Percentiles rank a stretch among this genome's conserved stretches.
Conservation (phyloP, 2,329 filamentous ascomycete genomes). For the Rhinocladiella similis region DNA sequence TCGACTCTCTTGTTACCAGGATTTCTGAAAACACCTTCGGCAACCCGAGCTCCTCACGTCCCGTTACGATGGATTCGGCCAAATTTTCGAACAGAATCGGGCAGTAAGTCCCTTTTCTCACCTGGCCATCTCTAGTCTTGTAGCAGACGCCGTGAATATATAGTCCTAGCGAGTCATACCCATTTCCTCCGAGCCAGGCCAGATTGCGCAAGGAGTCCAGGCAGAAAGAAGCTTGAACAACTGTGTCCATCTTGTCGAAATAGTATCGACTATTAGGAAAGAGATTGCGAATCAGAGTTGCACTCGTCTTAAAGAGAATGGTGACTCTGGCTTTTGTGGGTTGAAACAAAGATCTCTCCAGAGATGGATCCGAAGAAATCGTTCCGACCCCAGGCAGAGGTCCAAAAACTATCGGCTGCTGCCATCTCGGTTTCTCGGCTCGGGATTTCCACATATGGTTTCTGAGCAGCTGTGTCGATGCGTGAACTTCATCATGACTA, state of each 20-base stretch:
- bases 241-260: constrained; percentile 46
- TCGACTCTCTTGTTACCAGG: background rate
- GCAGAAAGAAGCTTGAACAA: constrained; percentile 48
- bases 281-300: constrained; percentile 51
- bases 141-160: constrained; percentile 65
- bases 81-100: constrained; percentile 60
- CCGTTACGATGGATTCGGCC: constrained; percentile 61
- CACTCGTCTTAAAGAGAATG: constrained; percentile 53
- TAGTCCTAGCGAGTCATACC: constrained; percentile 60
- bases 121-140: constrained; percentile 48
- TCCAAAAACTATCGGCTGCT: constrained; percentile 49
- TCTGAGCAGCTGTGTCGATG: constrained; percentile 52
- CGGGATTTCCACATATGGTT: constrained; percentile 48
- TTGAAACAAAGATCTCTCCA: constrained; percentile 50
- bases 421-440: constrained; percentile 50
- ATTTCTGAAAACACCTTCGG: background rate
- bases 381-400: constrained; percentile 50
- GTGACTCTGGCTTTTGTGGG: constrained; percentile 47
- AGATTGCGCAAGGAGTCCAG: constrained; percentile 50
- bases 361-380: constrained; percentile 52
- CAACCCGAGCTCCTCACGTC: constrained; percentile 49
- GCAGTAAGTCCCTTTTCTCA: constrained; percentile 55
- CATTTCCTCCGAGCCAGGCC: constrained; percentile 61
- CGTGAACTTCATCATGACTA: constrained; percentile 60
- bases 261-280: constrained; percentile 46